Evolutionary conservation across 148 eudicot genomes (phyloP).

Genomic region (Silene conica): DNA sequence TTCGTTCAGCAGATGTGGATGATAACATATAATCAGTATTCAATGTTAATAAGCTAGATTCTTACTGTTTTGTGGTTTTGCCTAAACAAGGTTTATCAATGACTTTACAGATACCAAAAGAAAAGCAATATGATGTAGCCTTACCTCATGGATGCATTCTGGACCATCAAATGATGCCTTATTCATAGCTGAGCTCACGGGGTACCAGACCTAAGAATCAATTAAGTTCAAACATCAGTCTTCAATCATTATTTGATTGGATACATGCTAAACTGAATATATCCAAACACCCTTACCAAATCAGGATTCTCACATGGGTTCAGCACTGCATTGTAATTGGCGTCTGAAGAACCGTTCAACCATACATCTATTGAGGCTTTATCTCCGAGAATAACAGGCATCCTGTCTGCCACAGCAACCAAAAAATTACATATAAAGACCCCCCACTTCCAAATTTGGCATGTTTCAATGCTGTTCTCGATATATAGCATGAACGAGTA

Average conservation of each 20-base stretch:
- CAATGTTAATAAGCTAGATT: not conserved
- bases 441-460: not conserved
- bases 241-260: not conserved
- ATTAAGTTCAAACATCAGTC: conserved; percentile 1
- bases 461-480: not conserved
- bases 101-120: not conserved
- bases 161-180: conserved; percentile 86
- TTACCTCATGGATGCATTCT: conserved; percentile 92
- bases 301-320: conserved; percentile 74
- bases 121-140: conserved; percentile 12
- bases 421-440: not conserved
- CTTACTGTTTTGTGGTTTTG: not conserved
- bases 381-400: conserved; percentile 44
- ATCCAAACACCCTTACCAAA: conserved; percentile 45
- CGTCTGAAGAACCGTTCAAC: conserved; percentile 60
- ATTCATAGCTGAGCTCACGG: conserved; percentile 82
- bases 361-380: conserved; percentile 57
- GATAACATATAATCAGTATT: not conserved
- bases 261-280: not conserved
- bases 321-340: conserved; percentile 54
- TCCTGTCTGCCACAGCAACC: conserved; percentile 58
- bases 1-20: not conserved
- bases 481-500: not conserved
- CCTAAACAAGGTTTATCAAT: not conserved
- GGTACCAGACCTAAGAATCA: conserved; percentile 70